These are phyloP conservation scores for Ramichloridium luteum DNA, from an alignment of 2,329 filamentous ascomycete genomes.

Conservation along the genomic window DNA sequence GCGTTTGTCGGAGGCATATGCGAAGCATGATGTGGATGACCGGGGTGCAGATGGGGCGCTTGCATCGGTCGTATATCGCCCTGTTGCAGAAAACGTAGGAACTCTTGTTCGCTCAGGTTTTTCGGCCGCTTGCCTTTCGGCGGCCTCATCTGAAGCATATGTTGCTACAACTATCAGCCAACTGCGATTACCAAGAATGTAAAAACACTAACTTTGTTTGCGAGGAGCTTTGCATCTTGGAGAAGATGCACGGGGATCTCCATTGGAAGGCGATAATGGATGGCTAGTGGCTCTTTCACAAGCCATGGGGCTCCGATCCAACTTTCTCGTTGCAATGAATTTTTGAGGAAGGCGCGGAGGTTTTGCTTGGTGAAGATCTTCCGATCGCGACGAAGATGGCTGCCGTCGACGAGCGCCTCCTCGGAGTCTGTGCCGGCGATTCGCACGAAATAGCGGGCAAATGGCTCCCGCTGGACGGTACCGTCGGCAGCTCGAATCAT, in stretches of 20 bases:
- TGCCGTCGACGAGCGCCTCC: slow-evolving; percentile 67
- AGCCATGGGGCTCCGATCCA: slow-evolving; percentile 97
- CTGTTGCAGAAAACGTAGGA: slow-evolving; percentile 13
- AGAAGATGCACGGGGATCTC: slow-evolving; percentile 71
- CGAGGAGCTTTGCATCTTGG: slow-evolving; percentile 55
- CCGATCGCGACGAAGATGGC: slow-evolving; percentile 73
- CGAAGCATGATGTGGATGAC: too few relatives aligned
- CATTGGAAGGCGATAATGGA: slow-evolving; percentile 74
- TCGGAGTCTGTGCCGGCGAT: slow-evolving; percentile 52
- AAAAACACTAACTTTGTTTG: slow-evolving; percentile 11
- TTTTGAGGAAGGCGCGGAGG: slow-evolving; percentile 85
- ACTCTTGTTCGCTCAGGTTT: slow-evolving; percentile 12
- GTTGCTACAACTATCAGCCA: slow-evolving; percentile 9
- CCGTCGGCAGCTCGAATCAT: slow-evolving; percentile 52
- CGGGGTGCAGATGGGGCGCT: slow-evolving; percentile 15
- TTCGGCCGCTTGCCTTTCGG: slow-evolving; percentile 16
- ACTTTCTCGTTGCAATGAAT: slow-evolving; percentile 78
- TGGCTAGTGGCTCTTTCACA: slow-evolving; percentile 76
- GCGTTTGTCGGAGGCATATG: too few relatives aligned
- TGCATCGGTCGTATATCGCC: slow-evolving; percentile 10
- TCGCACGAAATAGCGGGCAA: slow-evolving; percentile 69
- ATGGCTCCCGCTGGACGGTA: slow-evolving; percentile 51
- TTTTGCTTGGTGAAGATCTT: slow-evolving; percentile 93
- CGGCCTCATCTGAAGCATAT: slow-evolving; percentile 15
- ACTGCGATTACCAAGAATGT: not conserved